phyloP scores from a whole-genome alignment of 2,329 filamentous ascomycete species.

The Pestalotiopsis sp. region DNA sequence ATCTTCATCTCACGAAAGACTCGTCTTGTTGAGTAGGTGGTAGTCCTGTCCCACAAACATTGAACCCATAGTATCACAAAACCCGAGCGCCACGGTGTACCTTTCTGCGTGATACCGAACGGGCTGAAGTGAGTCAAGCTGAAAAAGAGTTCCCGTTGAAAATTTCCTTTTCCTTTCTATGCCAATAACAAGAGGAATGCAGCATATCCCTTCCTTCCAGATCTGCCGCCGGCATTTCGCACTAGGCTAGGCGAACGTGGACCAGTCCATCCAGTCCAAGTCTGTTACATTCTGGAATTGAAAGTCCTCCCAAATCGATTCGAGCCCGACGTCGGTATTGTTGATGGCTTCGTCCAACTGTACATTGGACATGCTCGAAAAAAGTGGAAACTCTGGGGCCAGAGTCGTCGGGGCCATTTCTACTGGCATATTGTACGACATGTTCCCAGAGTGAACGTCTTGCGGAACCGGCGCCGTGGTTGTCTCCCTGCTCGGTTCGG shows the following conservation, averaged over 20 bases:
- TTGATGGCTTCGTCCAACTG: conserved; percentile 35
- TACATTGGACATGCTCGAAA: conserved; percentile 37
- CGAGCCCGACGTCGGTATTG: conserved; percentile 32
- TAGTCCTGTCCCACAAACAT: not conserved
- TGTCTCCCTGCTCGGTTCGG: conserved; percentile 20
- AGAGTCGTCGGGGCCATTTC: conserved; percentile 23
- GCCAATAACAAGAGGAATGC: not conserved
- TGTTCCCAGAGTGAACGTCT: conserved; percentile 20
- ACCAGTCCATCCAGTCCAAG: conserved; percentile 37
- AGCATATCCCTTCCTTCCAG: not conserved
- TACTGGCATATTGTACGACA: conserved; percentile 21
- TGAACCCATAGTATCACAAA: not conserved
- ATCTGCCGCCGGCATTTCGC: not conserved
- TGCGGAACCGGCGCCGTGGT: conserved; percentile 21
- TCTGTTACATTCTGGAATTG: conserved; percentile 34
- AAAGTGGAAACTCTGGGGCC: conserved; percentile 30
- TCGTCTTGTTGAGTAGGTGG: not conserved
- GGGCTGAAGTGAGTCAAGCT: not conserved
- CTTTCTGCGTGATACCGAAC: not conserved
- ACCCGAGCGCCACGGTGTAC: not conserved
- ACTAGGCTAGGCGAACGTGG: conserved; percentile 19
- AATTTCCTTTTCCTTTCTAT: not conserved
- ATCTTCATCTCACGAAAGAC: not conserved
- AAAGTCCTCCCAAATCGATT: conserved; percentile 34
- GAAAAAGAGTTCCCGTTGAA: not conserved